Evolutionary conservation across 2,329 filamentous ascomycete species (phyloP).

Genomic region (Botrytis fabae): DNA sequence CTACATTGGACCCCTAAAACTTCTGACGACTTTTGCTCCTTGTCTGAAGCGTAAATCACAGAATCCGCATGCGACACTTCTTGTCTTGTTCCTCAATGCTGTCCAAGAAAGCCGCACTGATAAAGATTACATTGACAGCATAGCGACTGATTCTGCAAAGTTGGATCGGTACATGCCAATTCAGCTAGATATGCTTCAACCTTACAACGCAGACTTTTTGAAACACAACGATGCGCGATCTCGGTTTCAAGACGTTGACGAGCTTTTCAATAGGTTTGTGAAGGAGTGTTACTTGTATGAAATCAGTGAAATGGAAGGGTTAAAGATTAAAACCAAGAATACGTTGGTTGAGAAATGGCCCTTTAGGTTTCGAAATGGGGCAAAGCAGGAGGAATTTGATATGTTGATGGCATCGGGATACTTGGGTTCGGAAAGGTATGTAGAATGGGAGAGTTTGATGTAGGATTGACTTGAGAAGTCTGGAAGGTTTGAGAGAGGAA

Average conservation of each 20-base stretch:
- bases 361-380: conserved; percentile 18
- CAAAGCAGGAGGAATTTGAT: conserved; percentile 20
- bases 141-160: not conserved
- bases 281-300: not conserved
- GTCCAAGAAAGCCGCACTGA: not conserved
- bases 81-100: conserved; percentile 24
- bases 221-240: conserved; percentile 1
- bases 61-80: conserved; percentile 24
- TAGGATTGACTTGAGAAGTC: not conserved
- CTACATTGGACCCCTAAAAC: conserved; percentile 9
- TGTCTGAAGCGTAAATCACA: conserved; percentile 9
- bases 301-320: not conserved
- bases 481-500: not conserved
- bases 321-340: conserved; percentile 23
- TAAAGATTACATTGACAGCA: not conserved
- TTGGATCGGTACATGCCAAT: conserved; percentile 9
- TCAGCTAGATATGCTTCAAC: not conserved
- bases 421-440: conserved; percentile 17
- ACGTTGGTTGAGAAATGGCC: conserved; percentile 26
- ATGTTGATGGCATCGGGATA: not conserved
- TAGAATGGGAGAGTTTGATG: conserved; percentile 38
- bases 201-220: not conserved
- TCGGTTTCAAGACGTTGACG: not conserved
- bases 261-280: conserved; percentile 10
- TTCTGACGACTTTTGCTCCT: conserved; percentile 10